Percentiles rank a stretch among this genome's conserved stretches.
Conservation (phyloP, 2,329 filamentous ascomycete species). For the Epichloe amarillans region DNA sequence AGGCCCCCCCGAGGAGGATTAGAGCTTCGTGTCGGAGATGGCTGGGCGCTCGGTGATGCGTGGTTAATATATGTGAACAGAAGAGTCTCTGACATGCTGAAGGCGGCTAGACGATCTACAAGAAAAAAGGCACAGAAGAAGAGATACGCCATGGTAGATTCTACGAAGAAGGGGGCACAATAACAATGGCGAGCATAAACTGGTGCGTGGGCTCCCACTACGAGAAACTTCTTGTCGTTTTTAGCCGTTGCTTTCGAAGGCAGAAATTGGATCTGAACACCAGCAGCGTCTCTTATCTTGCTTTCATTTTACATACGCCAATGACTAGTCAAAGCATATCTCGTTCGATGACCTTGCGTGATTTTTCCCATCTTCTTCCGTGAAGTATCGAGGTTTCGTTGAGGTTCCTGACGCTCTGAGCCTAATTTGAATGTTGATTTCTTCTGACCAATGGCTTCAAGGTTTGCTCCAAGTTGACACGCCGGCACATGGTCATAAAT, state of each 20-base stretch:
- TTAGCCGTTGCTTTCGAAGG: slow-evolving; percentile 14
- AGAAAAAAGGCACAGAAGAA: slow-evolving; percentile 3
- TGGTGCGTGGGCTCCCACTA: slow-evolving; percentile 16
- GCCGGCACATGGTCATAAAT: neutral
- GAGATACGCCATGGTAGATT: slow-evolving; percentile 1
- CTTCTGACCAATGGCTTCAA: neutral
- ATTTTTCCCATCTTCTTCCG: neutral
- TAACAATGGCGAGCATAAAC: slow-evolving; percentile 23
- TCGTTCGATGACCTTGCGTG: neutral
- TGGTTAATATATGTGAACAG: neutral
- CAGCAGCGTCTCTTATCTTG: slow-evolving; percentile 10
- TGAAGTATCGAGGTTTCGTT: neutral
- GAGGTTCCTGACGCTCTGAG: neutral
- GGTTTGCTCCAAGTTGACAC: neutral
- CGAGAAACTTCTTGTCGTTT: slow-evolving; percentile 13
- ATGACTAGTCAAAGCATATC: slow-evolving; percentile 2
- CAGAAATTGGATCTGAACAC: slow-evolving; percentile 18
- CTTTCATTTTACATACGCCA: slow-evolving; percentile 1
- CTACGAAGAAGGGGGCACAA: slow-evolving; percentile 11
- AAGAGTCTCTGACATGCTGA: neutral
- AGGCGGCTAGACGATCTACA: neutral
- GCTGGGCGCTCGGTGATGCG: slow-evolving; percentile 1
- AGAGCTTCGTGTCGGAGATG: slow-evolving; percentile 4
- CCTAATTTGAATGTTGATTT: neutral
- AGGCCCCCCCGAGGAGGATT: slow-evolving; percentile 48